These are phyloP conservation scores for Incumbomyces lentus DNA, from an alignment of 2,329 filamentous ascomycete genomes.

Conservation along the genomic window DNA sequence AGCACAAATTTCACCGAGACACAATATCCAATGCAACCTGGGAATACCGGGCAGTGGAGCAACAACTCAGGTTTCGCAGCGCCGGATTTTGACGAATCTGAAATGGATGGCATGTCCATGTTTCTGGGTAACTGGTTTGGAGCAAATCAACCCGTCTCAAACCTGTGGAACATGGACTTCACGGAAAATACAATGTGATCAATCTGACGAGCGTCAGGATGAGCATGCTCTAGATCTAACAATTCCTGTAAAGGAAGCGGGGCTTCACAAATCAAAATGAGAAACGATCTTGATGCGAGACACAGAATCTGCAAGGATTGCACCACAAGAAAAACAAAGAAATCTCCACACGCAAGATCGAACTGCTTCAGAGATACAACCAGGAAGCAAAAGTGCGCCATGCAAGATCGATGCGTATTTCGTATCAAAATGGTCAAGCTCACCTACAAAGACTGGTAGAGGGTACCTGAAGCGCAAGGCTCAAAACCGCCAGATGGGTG, in stretches of 20 bases:
- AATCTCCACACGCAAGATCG: too few relatives aligned
- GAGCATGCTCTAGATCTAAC: too few relatives aligned
- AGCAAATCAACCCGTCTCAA: background rate
- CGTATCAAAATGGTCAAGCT: too few relatives aligned
- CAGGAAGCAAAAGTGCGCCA: too few relatives aligned
- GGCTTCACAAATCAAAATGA: too few relatives aligned
- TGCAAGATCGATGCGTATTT: too few relatives aligned
- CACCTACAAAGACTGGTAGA: too few relatives aligned
- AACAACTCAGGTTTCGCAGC: background rate
- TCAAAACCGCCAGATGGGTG: conserved; percentile 3
- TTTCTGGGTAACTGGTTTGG: conserved; percentile 7
- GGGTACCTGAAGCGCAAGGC: background rate
- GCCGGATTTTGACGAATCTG: conserved; percentile 1
- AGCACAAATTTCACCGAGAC: background rate
- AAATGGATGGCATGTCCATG: conserved; percentile 7
- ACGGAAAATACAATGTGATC: background rate
- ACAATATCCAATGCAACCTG: background rate
- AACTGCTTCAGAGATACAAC: too few relatives aligned
- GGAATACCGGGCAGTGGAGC: background rate
- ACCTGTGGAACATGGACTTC: conserved; percentile 7
- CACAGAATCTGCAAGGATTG: too few relatives aligned
- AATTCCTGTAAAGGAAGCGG: too few relatives aligned
- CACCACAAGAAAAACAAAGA: too few relatives aligned
- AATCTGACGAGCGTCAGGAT: background rate
- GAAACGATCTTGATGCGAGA: too few relatives aligned